Conservation (phyloP, 306 rosid species). For the Elaeagnus macrophylla region DNA sequence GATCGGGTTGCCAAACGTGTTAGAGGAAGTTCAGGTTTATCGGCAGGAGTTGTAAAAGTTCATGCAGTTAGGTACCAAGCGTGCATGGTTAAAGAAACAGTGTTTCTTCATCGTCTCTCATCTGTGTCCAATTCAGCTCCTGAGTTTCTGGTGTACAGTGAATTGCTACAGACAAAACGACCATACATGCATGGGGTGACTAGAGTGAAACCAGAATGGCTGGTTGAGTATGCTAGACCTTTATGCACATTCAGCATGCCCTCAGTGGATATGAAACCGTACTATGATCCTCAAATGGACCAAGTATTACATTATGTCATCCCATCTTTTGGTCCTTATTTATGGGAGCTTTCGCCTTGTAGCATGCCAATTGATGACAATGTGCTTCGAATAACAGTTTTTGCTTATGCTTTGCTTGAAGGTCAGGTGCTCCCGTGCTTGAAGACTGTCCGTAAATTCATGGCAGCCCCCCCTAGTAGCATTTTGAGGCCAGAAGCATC, state of each 20-base stretch:
- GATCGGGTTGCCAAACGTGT: slow-evolving; percentile 84
- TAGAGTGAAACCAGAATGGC: slow-evolving; percentile 69
- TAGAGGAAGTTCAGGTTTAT: slow-evolving; percentile 34
- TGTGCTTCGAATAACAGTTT: slow-evolving; percentile 38
- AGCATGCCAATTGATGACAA: slow-evolving; percentile 31
- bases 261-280: slow-evolving; percentile 50
- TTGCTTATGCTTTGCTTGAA: slow-evolving; percentile 70
- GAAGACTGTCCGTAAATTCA: slow-evolving; percentile 37
- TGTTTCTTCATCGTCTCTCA: slow-evolving; percentile 69
- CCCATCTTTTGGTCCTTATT: slow-evolving; percentile 66
- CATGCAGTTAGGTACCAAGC: slow-evolving; percentile 55
- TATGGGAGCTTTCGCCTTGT: slow-evolving; percentile 73
- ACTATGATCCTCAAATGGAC: slow-evolving; percentile 55
- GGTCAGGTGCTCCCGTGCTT: slow-evolving; percentile 84
- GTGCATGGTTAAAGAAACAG: slow-evolving; percentile 53
- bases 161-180: slow-evolving; percentile 56
- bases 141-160: slow-evolving; percentile 80
- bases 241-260: slow-evolving; percentile 59
- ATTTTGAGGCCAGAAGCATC: slow-evolving; percentile 65
- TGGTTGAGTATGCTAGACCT: slow-evolving; percentile 64
- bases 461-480: slow-evolving; percentile 69
- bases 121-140: slow-evolving; percentile 60
- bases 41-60: slow-evolving; percentile 34
- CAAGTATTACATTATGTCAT: slow-evolving; percentile 49
- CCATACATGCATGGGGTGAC: slow-evolving; percentile 93